Evolutionary conservation across 2,329 filamentous ascomycete genomes (phyloP).

Genomic region (Emmonsiellopsis sp.): DNA sequence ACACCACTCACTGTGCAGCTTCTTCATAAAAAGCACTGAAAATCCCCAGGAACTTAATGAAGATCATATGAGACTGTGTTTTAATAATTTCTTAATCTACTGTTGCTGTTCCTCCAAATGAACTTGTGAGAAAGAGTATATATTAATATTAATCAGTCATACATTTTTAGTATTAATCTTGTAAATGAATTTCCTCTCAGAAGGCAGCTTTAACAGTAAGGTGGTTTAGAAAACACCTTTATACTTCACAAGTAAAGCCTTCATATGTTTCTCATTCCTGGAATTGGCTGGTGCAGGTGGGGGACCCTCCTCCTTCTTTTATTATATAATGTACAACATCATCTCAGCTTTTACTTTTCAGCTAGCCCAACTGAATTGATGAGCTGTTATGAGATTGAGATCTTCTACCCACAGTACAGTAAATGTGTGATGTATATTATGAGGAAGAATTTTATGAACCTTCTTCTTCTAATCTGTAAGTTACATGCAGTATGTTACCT

Average conservation of each 20-base stretch:
- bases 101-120: not conserved
- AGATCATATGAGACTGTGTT: not conserved
- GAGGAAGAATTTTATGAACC: no score
- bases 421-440: no score
- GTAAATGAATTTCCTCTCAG: no score
- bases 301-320: no score
- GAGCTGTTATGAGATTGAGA: no score
- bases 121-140: not conserved
- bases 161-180: not conserved
- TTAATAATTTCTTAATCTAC: not conserved
- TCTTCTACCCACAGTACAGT: no score
- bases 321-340: not conserved
- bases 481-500: no score
- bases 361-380: no score
- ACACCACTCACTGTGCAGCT: not conserved
- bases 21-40: not conserved
- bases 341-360: no score
- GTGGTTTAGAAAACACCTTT: not conserved
- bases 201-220: not conserved
- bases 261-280: not conserved
- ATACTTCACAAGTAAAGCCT: not conserved
- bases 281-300: not conserved
- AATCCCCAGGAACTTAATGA: not conserved
- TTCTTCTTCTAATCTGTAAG: no score
- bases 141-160: not conserved